Conservation (phyloP, 371 early-diverging fungal species). For the Rhizomucor pusillus region DNA sequence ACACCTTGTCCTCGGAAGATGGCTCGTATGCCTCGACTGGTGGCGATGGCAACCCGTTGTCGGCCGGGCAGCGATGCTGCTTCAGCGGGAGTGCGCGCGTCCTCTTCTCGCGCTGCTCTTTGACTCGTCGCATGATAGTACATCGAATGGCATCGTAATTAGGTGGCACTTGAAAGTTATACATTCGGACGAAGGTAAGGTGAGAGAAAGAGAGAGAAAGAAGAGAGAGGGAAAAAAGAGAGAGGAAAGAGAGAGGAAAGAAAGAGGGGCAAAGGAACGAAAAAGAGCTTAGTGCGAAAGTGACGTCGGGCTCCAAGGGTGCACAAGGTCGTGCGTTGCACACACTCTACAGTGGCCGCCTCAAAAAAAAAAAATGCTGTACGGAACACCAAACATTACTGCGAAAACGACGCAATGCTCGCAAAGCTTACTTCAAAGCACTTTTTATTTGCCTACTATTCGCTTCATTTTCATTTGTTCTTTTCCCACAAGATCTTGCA, state of each 20-base stretch:
- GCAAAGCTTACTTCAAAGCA: too few species aligned
- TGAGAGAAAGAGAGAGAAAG: slow-evolving; percentile 1
- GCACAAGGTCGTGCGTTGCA: too few species aligned
- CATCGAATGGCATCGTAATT: slow-evolving; percentile 35
- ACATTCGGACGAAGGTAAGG: slow-evolving; percentile 3
- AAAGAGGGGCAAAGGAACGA: not conserved
- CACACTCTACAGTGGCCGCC: too few species aligned
- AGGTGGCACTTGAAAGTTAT: slow-evolving; percentile 31
- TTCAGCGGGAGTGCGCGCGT: slow-evolving; percentile 1
- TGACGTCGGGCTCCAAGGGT: too few species aligned
- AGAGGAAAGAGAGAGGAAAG: not conserved
- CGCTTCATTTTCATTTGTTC: too few species aligned
- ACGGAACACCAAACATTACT: too few species aligned
- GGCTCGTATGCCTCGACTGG: slow-evolving; percentile 31
- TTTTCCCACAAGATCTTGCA: too few species aligned
- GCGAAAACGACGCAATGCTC: too few species aligned
- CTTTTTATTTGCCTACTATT: too few species aligned
- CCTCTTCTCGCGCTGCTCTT: slow-evolving; percentile 24
- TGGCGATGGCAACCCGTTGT: slow-evolving; percentile 42
- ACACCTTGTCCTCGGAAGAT: slow-evolving; percentile 4
- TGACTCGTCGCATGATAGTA: slow-evolving; percentile 31
- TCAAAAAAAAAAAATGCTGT: too few species aligned
- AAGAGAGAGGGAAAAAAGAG: slow-evolving; percentile 7
- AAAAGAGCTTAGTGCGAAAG: not conserved
- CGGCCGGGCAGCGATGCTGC: slow-evolving; percentile 15